Percentiles rank a stretch among this genome's conserved stretches.
Conservation (phyloP, 805 yeast genomes). For the Martiniozyma abietophila region DNA sequence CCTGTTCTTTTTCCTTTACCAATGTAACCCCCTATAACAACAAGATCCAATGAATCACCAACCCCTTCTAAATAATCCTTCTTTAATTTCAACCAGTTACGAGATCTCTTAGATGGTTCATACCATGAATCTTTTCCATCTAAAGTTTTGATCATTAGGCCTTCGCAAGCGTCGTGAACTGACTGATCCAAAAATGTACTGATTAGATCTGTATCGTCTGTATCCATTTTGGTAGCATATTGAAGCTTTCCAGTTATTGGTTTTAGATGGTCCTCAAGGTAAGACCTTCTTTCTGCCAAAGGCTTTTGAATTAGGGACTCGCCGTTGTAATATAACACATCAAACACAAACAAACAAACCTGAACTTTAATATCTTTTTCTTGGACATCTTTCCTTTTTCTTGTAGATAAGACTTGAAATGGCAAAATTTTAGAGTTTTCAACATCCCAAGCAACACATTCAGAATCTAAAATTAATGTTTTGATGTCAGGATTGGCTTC, state of each 20-base stretch:
- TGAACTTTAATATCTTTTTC: conserved; percentile 81
- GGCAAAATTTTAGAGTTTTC: conserved; percentile 75
- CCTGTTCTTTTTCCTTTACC: conserved; percentile 96
- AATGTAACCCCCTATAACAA: conserved; percentile 86
- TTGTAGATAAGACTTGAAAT: conserved; percentile 84
- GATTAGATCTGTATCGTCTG: conserved; percentile 63
- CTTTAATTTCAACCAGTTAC: conserved; percentile 92
- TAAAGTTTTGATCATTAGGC: conserved; percentile 87
- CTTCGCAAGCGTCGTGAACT: conserved; percentile 86
- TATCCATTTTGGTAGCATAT: conserved; percentile 67
- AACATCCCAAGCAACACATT: conserved; percentile 96
- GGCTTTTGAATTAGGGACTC: conserved; percentile 59
- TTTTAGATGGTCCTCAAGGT: conserved; percentile 46
- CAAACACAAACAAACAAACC: conserved; percentile 90
- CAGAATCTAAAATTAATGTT: conserved; percentile 82
- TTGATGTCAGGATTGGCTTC: conserved; percentile 27
- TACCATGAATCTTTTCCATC: conserved; percentile 74
- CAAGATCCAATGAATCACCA: conserved; percentile 91
- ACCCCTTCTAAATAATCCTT: conserved; percentile 93
- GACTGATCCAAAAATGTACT: conserved; percentile 83
- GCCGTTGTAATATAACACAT: conserved; percentile 66
- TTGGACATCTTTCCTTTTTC: conserved; percentile 90
- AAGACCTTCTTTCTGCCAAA: conserved; percentile 58
- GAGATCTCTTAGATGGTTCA: conserved; percentile 90
- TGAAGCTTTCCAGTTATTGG: conserved; percentile 69